Evolutionary conservation across 2,329 filamentous ascomycete genomes (phyloP).

Genomic region (Aphanocladium album): DNA sequence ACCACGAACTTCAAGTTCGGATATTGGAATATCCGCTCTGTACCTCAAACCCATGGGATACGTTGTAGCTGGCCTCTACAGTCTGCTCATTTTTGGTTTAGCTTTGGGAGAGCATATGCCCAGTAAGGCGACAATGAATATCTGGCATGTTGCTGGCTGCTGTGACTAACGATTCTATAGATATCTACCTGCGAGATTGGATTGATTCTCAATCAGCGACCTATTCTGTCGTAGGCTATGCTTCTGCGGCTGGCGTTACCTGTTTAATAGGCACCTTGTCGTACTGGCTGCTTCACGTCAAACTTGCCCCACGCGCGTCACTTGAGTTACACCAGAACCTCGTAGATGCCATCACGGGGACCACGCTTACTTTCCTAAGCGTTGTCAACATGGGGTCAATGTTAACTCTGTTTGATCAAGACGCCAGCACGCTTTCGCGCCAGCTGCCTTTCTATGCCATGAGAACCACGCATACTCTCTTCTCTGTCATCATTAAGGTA

Average conservation of each 20-base stretch:
- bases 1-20: neutral
- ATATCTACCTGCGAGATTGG: neutral
- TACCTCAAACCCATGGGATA: conserved; percentile 6
- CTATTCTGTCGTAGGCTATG: neutral
- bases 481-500: conserved; percentile 4
- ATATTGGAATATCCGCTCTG: neutral
- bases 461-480: neutral
- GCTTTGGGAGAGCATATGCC: conserved; percentile 8
- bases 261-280: neutral
- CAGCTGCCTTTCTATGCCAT: conserved; percentile 1
- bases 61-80: neutral
- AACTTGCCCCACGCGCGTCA: conserved; percentile 2
- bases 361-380: conserved; percentile 1
- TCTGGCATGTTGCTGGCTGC: neutral
- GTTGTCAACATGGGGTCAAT: conserved; percentile 5
- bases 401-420: conserved; percentile 3
- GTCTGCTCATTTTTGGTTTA: neutral
- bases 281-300: conserved; percentile 1
- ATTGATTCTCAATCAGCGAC: neutral
- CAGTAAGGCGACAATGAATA: neutral
- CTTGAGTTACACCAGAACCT: conserved; percentile 2
- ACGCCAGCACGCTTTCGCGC: neutral
- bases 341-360: neutral
- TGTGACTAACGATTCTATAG: neutral
- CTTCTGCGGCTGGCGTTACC: neutral